phyloP scores from a whole-genome alignment of 306 rosid genomes.

The Lathyrus oleraceus region DNA sequence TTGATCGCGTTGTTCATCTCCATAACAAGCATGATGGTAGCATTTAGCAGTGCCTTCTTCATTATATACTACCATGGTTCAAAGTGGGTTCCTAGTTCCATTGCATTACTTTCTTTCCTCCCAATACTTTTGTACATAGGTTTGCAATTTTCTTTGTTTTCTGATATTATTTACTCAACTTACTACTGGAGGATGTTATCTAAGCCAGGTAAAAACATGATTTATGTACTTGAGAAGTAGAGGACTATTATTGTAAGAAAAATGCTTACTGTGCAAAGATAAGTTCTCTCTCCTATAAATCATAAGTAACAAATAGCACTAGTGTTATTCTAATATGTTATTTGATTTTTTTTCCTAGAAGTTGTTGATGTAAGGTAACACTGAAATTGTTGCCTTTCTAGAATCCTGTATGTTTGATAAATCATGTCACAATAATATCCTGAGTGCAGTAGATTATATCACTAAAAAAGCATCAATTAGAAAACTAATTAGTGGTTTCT shows the following conservation, averaged over 20 bases:
- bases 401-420: too few species aligned
- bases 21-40: constrained; percentile 46
- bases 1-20: constrained; percentile 41
- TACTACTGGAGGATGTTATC: constrained; percentile 9
- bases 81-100: constrained; percentile 30
- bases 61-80: constrained; percentile 28
- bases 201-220: background rate
- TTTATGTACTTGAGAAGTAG: constrained; percentile 5
- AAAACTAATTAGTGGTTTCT: too few species aligned
- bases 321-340: too few species aligned
- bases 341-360: too few species aligned
- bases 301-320: too few species aligned
- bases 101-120: constrained; percentile 3
- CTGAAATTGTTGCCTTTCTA: too few species aligned
- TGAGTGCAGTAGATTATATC: too few species aligned
- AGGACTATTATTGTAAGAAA: background rate
- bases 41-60: constrained; percentile 46
- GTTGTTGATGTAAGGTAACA: too few species aligned
- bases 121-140: constrained; percentile 29
- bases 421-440: too few species aligned
- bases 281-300: too few species aligned
- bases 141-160: constrained; percentile 28
- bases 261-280: too few species aligned
- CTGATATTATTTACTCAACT: constrained; percentile 35
- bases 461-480: too few species aligned